phyloP scores from a whole-genome alignment of 345 rosid genomes.

The Eucalyptus marginata region DNA sequence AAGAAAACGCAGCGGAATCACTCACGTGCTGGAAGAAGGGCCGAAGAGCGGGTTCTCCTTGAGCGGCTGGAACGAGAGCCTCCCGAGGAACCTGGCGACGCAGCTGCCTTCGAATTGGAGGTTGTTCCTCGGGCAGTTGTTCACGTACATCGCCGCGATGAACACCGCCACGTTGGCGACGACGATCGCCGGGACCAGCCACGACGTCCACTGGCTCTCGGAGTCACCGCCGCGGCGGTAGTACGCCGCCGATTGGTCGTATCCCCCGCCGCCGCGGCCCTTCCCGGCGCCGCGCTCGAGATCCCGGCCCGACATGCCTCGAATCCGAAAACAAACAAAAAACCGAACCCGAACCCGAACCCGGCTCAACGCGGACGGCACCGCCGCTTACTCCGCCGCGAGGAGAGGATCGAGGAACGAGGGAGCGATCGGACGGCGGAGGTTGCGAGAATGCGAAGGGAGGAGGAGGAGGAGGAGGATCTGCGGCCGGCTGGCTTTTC shows the following conservation, averaged over 20 bases:
- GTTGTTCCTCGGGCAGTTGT: slow-evolving; percentile 71
- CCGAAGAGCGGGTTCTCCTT: slow-evolving; percentile 92
- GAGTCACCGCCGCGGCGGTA: slow-evolving; percentile 14
- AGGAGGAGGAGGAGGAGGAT: not conserved
- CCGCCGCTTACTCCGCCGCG: no score
- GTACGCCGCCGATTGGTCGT: slow-evolving; percentile 4
- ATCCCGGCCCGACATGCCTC: slow-evolving; percentile 22
- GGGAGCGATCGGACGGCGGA: not conserved
- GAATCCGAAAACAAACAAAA: not conserved
- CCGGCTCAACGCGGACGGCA: not conserved
- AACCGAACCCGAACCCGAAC: not conserved
- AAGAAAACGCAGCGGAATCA: not conserved
- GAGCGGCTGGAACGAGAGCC: slow-evolving; percentile 82
- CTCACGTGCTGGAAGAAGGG: slow-evolving; percentile 84
- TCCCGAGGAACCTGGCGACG: slow-evolving; percentile 64
- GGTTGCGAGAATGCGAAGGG: not conserved
- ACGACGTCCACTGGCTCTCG: slow-evolving; percentile 72
- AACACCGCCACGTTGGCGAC: slow-evolving; percentile 66
- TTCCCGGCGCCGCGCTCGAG: slow-evolving; percentile 40
- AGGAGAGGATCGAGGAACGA: not conserved
- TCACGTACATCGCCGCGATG: slow-evolving; percentile 62
- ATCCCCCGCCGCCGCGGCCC: not conserved
- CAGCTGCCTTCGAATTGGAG: slow-evolving; percentile 28
- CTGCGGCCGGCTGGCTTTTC: not conserved
- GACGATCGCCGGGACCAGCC: slow-evolving; percentile 80